Evolutionary conservation across 208 protist species (phyloP), one percentile per base, ranked within the genome.

Genomic region (Trypanosoma mega): DNA sequence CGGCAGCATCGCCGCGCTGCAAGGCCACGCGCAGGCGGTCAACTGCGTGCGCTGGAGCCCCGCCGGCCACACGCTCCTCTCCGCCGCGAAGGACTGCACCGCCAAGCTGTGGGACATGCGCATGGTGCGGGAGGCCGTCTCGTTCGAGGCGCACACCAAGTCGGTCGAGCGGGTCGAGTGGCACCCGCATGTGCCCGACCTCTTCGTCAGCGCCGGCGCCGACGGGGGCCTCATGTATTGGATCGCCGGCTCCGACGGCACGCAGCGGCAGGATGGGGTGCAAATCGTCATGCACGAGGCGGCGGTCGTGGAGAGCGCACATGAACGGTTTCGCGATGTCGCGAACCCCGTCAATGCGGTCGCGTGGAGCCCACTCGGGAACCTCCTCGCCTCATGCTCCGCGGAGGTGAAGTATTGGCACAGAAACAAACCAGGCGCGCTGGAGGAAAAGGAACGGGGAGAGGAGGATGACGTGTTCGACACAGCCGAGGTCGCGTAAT

Each of bases 401-500:
- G 68, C 72, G 8, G 84, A 96, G 66, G 84, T 96, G 43, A 91
- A 92, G 69, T 92, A 91, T 72, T 96, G 89, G 89, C 77, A 72
- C 26, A 77, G 89, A 26, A 93, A 92, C 49, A 91, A 89, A 54
- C 89, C 89, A 2, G 89, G 89, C 11, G 88, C 88, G 47, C 64
- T 89, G 52, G 88, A 90, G 62, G 88, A 95, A 72, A 76, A 77
- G 58, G 82, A 92, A 65, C 82, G 79, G 18, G 82, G 80, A 1
- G 82, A 68, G 23, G 76, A 89, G 48, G 78, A 85, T 5, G 80
- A 90, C 54, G 73, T 94, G 20, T 64, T 92, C 37, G 77, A 87
- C 16, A 67, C 80, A 18, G 54, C 74, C n/a, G 53, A 53, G 29
- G 27, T 62, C 18, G 12, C 29, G n/a, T 70, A 70, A 37, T 23